Conservation (phyloP, 73 alveolate species). For the Symbiodinium pilosum region DNA sequence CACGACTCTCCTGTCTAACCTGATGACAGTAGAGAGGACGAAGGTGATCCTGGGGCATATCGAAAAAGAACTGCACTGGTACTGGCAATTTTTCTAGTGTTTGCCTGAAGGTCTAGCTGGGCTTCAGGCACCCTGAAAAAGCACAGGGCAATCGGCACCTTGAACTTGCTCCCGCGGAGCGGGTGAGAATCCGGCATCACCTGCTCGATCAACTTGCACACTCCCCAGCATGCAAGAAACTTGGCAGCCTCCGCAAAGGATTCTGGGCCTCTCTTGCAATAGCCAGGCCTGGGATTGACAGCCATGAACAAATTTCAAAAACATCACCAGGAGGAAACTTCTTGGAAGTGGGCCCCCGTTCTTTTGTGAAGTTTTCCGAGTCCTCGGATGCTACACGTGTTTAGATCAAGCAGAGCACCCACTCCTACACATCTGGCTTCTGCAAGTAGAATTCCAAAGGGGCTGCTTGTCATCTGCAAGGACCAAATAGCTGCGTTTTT, state of each 20-base stretch:
- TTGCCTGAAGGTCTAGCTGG: too few relatives aligned
- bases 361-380: constrained; percentile 2
- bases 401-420: too few relatives aligned
- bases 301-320: neutral
- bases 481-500: too few relatives aligned
- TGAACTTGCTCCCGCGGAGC: constrained; percentile 27
- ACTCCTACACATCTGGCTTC: too few relatives aligned
- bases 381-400: too few relatives aligned
- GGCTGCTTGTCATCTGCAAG: too few relatives aligned
- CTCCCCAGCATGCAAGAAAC: neutral
- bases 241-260: constrained; percentile 5
- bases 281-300: constrained; percentile 49
- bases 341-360: neutral
- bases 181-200: constrained; percentile 24
- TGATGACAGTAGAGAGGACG: too few relatives aligned
- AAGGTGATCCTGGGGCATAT: too few relatives aligned
- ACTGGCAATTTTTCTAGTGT: neutral
- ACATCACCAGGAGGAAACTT: neutral
- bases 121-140: too few relatives aligned
- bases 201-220: neutral
- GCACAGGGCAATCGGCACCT: neutral
- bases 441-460: too few relatives aligned
- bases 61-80: neutral
- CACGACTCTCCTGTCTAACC: too few relatives aligned
- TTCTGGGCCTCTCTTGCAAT: constrained; percentile 22